Conservation (phyloP, 306 rosid genomes). For the apple (Malus domestica) region ASM211411v1 NC_041796.1:18443001-18443500, state of each 20-base stretch:
- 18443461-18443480: too few species aligned
- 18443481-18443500: too few species aligned
- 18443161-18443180: background rate
- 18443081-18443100: background rate
- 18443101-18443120: too few species aligned
- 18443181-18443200: background rate
- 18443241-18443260: background rate
- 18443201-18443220: background rate
- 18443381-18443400: too few species aligned
- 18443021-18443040: too few species aligned
- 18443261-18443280: slow-evolving; percentile 1
- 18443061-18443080: background rate
- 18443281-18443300: background rate
- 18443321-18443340: background rate
- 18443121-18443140: background rate
- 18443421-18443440: too few species aligned
- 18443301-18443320: background rate
- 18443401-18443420: too few species aligned
- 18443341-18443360: background rate
- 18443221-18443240: background rate
- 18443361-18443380: background rate
- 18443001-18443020: too few species aligned
- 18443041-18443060: too few species aligned
- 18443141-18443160: background rate
- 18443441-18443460: too few species aligned